Conservation (phyloP, 345 rosid genomes). For the Tarenaya hassleriana region DNA sequence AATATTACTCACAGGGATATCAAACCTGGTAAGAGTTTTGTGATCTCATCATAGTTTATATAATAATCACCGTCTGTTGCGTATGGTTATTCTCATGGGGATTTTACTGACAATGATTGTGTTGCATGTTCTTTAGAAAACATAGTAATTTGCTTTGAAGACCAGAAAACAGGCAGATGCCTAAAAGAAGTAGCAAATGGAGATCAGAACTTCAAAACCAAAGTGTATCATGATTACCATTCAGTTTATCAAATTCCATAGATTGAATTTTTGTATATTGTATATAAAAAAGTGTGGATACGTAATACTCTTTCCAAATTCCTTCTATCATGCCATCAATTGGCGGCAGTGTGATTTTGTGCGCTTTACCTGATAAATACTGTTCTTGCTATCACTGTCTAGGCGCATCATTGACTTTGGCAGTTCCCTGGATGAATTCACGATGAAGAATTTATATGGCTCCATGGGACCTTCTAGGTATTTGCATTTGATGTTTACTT, state of each 20-base stretch:
- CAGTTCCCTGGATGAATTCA: conserved; percentile 81
- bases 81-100: conserved; percentile 14
- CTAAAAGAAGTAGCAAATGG: conserved; percentile 54
- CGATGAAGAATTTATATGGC: conserved; percentile 73
- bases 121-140: conserved; percentile 49
- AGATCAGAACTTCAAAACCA: conserved; percentile 50
- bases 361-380: not conserved
- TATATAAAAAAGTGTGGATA: not conserved
- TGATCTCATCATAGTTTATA: conserved; percentile 14
- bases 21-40: conserved; percentile 70
- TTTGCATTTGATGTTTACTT: conserved; percentile 15
- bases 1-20: conserved; percentile 94
- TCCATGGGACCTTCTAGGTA: conserved; percentile 90
- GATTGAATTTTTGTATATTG: conserved; percentile 15
- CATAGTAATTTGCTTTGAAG: conserved; percentile 94
- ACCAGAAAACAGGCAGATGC: conserved; percentile 67
- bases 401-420: conserved; percentile 98
- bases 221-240: conserved; percentile 41
- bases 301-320: conserved; percentile 10
- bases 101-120: conserved; percentile 17
- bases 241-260: conserved; percentile 13
- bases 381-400: conserved; percentile 22
- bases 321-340: conserved; percentile 2
- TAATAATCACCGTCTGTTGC: conserved; percentile 9
- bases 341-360: not conserved